These are phyloP conservation scores for Coniella lustricola DNA, from an alignment of 2,329 filamentous ascomycete species.

Conservation along the genomic window DNA sequence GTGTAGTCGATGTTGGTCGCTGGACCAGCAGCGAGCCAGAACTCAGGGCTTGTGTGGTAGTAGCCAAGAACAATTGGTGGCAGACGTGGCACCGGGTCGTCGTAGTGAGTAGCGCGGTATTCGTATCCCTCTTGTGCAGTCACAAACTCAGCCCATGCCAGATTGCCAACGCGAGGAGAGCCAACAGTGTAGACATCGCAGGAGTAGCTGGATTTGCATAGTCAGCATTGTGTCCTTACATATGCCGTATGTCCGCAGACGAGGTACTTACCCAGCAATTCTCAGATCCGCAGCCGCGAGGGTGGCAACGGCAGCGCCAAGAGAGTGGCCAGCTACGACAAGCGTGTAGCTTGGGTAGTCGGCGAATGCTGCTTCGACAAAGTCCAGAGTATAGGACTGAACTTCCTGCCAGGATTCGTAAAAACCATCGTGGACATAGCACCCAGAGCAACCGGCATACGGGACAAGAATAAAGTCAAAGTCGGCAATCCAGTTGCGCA, in stretches of 20 bases:
- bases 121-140: slow-evolving; percentile 38
- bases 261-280: slow-evolving; percentile 27
- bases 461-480: slow-evolving; percentile 32
- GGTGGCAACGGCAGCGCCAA: slow-evolving; percentile 59
- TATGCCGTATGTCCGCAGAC: not conserved
- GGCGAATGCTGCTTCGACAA: slow-evolving; percentile 35
- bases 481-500: slow-evolving; percentile 58
- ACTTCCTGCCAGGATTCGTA: slow-evolving; percentile 51
- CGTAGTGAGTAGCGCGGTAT: slow-evolving; percentile 59
- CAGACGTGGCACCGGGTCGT: slow-evolving; percentile 62
- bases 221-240: not conserved
- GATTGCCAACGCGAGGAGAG: slow-evolving; percentile 58
- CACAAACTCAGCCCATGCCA: slow-evolving; percentile 46
- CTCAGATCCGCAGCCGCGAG: slow-evolving; percentile 53
- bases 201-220: slow-evolving; percentile 19
- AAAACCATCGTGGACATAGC: slow-evolving; percentile 53
- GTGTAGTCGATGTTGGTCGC: slow-evolving; percentile 29
- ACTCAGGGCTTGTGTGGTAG: slow-evolving; percentile 63
- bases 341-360: slow-evolving; percentile 46
- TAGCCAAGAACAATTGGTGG: slow-evolving; percentile 56
- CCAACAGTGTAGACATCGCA: slow-evolving; percentile 61
- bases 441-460: slow-evolving; percentile 30
- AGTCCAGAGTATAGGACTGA: slow-evolving; percentile 30
- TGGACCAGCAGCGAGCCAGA: slow-evolving; percentile 45
- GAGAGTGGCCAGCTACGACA: slow-evolving; percentile 59